Evolutionary conservation across 176 grass and related monocot genomes (phyloP).

Genomic region (Avena sativa): DNA sequence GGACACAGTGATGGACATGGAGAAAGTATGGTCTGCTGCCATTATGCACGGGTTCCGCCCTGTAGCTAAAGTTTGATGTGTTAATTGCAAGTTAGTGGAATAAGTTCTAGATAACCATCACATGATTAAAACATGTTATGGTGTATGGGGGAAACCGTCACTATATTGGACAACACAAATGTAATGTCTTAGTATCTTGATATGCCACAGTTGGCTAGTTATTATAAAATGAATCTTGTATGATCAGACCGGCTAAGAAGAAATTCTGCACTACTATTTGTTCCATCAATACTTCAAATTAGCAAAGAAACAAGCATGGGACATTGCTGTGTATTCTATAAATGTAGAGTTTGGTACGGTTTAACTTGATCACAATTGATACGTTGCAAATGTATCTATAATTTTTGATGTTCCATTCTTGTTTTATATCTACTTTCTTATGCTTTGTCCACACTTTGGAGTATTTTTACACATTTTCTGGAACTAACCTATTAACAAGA

Average conservation of each 20-base stretch:
- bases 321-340: neutral
- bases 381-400: no score
- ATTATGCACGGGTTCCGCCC: slow-evolving; percentile 73
- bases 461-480: no score
- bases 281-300: slow-evolving; percentile 22
- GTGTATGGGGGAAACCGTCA: neutral
- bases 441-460: no score
- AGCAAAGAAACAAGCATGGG: neutral
- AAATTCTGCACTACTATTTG: neutral
- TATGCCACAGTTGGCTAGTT: neutral
- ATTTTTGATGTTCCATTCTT: no score
- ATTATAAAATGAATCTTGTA: neutral
- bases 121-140: neutral
- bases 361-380: neutral
- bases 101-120: neutral
- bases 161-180: neutral
- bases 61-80: slow-evolving; percentile 44
- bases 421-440: no score
- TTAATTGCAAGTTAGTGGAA: neutral
- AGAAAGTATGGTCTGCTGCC: slow-evolving; percentile 73
- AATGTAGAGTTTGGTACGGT: neutral
- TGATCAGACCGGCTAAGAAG: neutral
- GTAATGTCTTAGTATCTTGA: slow-evolving; percentile 5
- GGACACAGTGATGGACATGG: slow-evolving; percentile 63
- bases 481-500: no score